Evolutionary conservation across 192 early-diverging fungal genomes (phyloP).

Genomic region (Martensiomyces pterosporus): DNA sequence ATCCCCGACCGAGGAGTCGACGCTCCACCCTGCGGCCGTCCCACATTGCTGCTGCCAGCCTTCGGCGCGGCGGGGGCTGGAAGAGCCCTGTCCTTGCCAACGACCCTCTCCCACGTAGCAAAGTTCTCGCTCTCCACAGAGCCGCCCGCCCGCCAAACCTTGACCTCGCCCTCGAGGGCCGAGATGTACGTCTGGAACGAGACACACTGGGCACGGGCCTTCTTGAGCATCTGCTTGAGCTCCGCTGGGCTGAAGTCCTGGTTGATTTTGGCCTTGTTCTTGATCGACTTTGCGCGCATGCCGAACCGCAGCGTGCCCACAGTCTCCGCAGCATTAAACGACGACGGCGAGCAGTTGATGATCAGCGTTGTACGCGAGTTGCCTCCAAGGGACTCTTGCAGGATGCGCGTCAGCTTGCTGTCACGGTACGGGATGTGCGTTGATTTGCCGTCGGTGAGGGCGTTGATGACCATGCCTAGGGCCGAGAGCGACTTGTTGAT

Average conservation of each 20-base stretch:
- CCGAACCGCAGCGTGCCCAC: slow-evolving; percentile 93
- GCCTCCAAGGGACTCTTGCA: slow-evolving; percentile 99
- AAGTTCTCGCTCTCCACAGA: slow-evolving; percentile 59
- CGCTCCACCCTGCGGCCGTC: slow-evolving; percentile 11
- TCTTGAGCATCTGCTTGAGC: slow-evolving; percentile 92
- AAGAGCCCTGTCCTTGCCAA: slow-evolving; percentile 19
- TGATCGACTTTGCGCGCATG: slow-evolving; percentile 98
- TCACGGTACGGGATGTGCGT: slow-evolving; percentile 98
- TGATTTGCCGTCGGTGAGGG: slow-evolving; percentile 98
- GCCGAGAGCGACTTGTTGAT: slow-evolving; percentile 99
- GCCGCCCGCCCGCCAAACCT: slow-evolving; percentile 82
- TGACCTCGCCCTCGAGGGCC: slow-evolving; percentile 84
- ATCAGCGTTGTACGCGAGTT: slow-evolving; percentile 99
- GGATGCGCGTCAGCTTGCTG: slow-evolving; percentile 96
- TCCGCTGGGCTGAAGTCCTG: slow-evolving; percentile 91
- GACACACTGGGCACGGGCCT: slow-evolving; percentile 74
- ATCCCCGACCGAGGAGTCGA: slow-evolving; percentile 32
- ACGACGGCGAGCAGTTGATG: slow-evolving; percentile 97
- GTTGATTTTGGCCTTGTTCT: slow-evolving; percentile 99
- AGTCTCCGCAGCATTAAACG: slow-evolving; percentile 96
- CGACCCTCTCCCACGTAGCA: slow-evolving; percentile 40
- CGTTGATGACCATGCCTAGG: slow-evolving; percentile 99
- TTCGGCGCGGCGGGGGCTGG: slow-evolving; percentile 22
- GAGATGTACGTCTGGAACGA: slow-evolving; percentile 79
- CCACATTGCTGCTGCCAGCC: slow-evolving; percentile 18